A percentile compares a stretch with the other conserved stretches of the same genome.
These are phyloP conservation scores for Penicillium sp. DNA, from an alignment of 2,329 filamentous ascomycete genomes.

Conservation along the genomic window DNA sequence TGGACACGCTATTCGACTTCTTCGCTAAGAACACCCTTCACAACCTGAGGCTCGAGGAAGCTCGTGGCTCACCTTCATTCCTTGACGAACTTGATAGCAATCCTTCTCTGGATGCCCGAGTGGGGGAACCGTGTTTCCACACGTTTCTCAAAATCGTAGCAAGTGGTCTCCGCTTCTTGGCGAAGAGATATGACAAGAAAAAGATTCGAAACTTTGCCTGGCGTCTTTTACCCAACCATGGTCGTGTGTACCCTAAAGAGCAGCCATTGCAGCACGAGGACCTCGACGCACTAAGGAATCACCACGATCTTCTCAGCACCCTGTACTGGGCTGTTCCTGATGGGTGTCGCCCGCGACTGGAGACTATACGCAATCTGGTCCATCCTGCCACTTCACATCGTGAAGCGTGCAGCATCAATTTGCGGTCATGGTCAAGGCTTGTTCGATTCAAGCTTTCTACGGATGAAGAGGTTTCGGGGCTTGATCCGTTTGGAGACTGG, in stretches of 20 bases:
- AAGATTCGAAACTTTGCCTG: constrained; percentile 57
- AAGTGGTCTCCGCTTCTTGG: constrained; percentile 49
- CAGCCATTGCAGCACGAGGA: constrained; percentile 52
- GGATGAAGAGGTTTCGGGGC: constrained; percentile 44
- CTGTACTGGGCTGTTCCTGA: constrained; percentile 58
- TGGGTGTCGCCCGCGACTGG: constrained; percentile 51
- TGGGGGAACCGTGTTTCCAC: constrained; percentile 56
- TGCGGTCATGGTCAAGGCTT: constrained; percentile 58
- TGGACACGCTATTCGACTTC: constrained; percentile 58
- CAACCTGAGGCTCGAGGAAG: constrained; percentile 52
- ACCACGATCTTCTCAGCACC: constrained; percentile 60
- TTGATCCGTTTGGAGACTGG: constrained; percentile 55
- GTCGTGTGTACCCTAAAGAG: constrained; percentile 59
- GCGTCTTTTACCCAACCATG: constrained; percentile 60
- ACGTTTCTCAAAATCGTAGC: constrained; percentile 58
- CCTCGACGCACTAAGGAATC: constrained; percentile 58
- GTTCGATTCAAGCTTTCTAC: constrained; percentile 56
- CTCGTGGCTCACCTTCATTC: constrained; percentile 52
- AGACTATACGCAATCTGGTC: constrained; percentile 54
- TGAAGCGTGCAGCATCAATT: constrained; percentile 58
- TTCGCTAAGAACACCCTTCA: constrained; percentile 55
- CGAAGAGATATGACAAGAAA: constrained; percentile 48
- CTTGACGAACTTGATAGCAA: constrained; percentile 49
- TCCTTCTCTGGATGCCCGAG: constrained; percentile 44
- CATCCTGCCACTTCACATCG: constrained; percentile 57